Base-by-base conservation (phyloP, 768 basidiomycete genomes). In the Leucogyrophana mollusca region DNA sequence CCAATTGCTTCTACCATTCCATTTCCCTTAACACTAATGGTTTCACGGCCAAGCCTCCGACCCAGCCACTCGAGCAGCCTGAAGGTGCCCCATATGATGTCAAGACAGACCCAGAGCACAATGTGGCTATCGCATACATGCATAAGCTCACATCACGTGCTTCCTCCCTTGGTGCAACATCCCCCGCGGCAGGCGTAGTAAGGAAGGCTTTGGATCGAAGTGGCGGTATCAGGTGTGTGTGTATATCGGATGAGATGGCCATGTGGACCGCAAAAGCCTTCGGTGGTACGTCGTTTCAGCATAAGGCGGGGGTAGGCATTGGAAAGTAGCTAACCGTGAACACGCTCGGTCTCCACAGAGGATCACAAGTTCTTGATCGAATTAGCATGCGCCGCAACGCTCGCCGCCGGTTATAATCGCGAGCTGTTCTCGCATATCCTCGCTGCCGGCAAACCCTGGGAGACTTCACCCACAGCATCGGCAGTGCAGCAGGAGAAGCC, bases 321-420 rank as follows among this genome's bases (percentile, higher is more conserved):
- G n/a, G n/a, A n/a, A n/a, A n/a, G n/a, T n/a, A n/a, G n/a, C n/a
- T n/a, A n/a, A n/a, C n/a, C n/a, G n/a, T n/a, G n/a, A n/a, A n/a
- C n/a, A n/a, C n/a, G n/a, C n/a, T n/a, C n/a, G n/a, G n/a, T n/a
- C 34, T 6, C 21, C 11, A 11, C 53, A 87, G 88, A 86, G 51
- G 85, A 88, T 49, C 87, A 90, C 57, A 87, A 87, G 61, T 68
- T 82, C 46, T 69, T 90, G 20, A 79, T 86, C 9, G 87, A 91
- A 55, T 70, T 90, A 18, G 83, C 89, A 2, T 89, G 87, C 52
- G 73, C 86, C 4, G 80, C 84, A 7, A 80, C 87, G 3, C 70
- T 91, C 7, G 72, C 77, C 2, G 77, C 85, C 2, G 87, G 80
- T 2, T 90, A 89, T 57, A 75, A 74, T 24, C 71, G 64, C 2